Evolutionary conservation across 305 asterid genomes (phyloP).

Genomic region (Fraxinus albicans): DNA sequence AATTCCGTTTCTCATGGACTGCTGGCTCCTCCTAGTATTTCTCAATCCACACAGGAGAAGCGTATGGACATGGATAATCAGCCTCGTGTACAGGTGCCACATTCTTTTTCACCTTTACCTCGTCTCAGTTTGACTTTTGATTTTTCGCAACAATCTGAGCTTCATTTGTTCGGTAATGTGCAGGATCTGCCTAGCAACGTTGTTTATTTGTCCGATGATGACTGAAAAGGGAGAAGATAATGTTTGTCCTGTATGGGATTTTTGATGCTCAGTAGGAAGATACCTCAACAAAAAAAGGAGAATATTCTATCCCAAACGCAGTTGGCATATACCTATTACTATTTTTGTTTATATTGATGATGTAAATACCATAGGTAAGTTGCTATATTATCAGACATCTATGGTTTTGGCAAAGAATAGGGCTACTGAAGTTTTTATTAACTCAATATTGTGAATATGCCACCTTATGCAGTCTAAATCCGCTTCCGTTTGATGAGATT

Average conservation of each 20-base stretch:
- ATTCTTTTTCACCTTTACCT: neutral
- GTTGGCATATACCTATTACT: neutral
- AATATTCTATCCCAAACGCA: neutral
- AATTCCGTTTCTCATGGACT: neutral
- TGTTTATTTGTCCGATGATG: conserved; percentile 50
- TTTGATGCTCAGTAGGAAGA: neutral
- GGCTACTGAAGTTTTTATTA: neutral
- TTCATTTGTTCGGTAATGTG: conserved; percentile 28
- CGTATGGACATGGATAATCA: conserved; percentile 14
- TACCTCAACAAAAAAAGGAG: neutral
- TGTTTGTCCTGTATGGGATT: neutral
- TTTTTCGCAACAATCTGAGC: conserved; percentile 26
- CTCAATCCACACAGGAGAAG: conserved; percentile 13
- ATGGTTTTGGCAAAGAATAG: neutral
- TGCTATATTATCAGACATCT: neutral
- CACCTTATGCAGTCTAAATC: neutral
- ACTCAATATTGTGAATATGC: neutral
- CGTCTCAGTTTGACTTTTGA: conserved; percentile 20
- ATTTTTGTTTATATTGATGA: neutral
- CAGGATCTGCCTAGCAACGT: conserved; percentile 16
- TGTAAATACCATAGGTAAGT: neutral
- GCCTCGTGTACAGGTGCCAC: neutral
- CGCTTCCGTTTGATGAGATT: no score
- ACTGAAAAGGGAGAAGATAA: conserved; percentile 1
- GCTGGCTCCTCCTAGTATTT: neutral